Evolutionary conservation across 2,329 filamentous ascomycete species (phyloP), one percentile per base, ranked within the genome.

Genomic region (Alternaria tenuissima): DNA sequence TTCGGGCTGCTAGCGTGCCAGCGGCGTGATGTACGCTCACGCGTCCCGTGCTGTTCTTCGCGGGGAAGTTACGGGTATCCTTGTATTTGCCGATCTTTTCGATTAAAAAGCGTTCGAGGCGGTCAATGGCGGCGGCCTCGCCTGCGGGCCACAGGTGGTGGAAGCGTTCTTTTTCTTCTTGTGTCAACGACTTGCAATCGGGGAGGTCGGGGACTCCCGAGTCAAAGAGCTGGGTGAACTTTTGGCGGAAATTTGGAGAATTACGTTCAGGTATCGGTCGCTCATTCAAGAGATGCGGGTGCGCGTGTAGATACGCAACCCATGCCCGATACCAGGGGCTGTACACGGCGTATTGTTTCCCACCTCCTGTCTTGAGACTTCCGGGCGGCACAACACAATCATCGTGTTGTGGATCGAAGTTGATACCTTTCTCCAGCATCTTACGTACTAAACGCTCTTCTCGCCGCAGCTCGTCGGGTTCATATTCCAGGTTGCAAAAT

Each of bases 401-500:
- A 76, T 97, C 94, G 61, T 94, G 91, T 1, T 90, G 83, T 0
- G 89, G 86, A n/a, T 89, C 85, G 66, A 96, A 88, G 1, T 85
- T 83, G 47, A 94, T 86, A 0, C 87, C 89, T 12, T 85, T 85
- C 16, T 88, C 83, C 1, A 89, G 79, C 61, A 90, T 86, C 41
- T 83, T 76, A 28, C 81, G 84, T 1, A 92, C 84, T 70, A 96
- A 79, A 28, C 82, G 82, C 1, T 88, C 87, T 70, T 97, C 94
- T 6, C 93, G 84, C 43, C 93, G 84, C 59, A 97, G 79, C 79
- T 97, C 94, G 73, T 97, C 94, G 0, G 96, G 92, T 76, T 97
- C 94, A 71, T 96, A 97, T 75, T 97, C 93, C 58, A 93, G 87
- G 73, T 96, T 97, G 48, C 91, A 88, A 70, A 88, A 96, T 3